phyloP scores from a whole-genome alignment of 305 asterid species.

The Solanum aculeatissimum region DNA sequence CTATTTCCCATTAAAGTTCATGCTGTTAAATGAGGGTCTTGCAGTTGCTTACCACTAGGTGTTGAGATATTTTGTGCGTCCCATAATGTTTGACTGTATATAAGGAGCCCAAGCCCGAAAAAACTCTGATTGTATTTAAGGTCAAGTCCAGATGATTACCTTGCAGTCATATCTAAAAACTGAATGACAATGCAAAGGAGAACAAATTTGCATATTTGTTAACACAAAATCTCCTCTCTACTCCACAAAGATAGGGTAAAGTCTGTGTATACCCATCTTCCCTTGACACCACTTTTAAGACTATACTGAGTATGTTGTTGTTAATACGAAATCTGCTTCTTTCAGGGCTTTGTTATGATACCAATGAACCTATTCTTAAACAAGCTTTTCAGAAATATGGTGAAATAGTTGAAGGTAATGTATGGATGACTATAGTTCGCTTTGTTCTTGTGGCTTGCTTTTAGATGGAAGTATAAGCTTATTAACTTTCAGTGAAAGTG shows the following conservation, averaged over 20 bases:
- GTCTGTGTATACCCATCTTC: background rate
- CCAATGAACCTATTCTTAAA: conserved; percentile 44
- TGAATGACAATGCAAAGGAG: background rate
- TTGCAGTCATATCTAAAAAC: background rate
- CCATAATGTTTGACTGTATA: background rate
- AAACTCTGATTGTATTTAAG: background rate
- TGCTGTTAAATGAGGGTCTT: background rate
- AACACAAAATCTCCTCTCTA: background rate
- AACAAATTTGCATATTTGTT: background rate
- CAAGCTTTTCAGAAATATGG: conserved; percentile 40
- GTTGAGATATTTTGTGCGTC: background rate
- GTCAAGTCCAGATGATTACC: background rate
- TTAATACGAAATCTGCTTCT: background rate
- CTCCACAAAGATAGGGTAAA: background rate
- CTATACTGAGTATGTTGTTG: background rate
- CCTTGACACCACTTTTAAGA: background rate
- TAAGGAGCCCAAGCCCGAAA: background rate
- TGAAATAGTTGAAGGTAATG: conserved; percentile 32
- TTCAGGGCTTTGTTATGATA: conserved; percentile 55
- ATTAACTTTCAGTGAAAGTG: conserved; percentile 39
- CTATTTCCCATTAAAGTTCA: background rate
- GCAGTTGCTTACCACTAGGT: background rate
- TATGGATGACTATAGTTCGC: background rate
- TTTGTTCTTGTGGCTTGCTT: background rate
- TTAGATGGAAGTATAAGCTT: background rate